Conservation (phyloP, 176 grass and related monocot species). For the Aegilops sharonensis region DNA sequence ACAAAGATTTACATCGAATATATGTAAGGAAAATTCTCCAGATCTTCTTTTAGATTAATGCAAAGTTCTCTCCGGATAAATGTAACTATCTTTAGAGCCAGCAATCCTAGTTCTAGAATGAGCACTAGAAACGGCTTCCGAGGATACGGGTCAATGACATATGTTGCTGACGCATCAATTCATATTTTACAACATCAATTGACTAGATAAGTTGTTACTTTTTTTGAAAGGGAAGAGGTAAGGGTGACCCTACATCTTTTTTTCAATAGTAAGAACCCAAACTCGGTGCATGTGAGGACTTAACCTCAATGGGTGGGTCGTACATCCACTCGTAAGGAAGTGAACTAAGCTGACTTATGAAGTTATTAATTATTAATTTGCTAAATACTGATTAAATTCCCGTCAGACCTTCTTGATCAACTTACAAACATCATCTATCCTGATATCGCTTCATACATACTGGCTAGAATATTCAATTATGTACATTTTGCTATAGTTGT, state of each 20-base stretch:
- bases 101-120: not conserved
- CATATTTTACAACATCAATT: not conserved
- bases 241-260: too few species aligned
- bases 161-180: not conserved
- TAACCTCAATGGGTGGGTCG: too few species aligned
- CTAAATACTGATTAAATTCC: not conserved
- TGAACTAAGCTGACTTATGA: too few species aligned
- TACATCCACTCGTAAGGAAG: too few species aligned
- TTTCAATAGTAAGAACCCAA: too few species aligned
- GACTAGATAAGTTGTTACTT: not conserved
- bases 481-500: not conserved
- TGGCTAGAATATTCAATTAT: not conserved
- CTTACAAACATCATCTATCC: not conserved
- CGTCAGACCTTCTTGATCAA: not conserved
- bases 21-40: not conserved
- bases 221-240: too few species aligned
- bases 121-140: not conserved
- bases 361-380: not conserved
- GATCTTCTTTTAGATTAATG: not conserved
- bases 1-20: not conserved
- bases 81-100: not conserved
- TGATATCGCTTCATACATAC: not conserved
- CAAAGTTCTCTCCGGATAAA: not conserved
- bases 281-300: too few species aligned
- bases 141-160: not conserved